A percentile compares a stretch with the other conserved stretches of the same genome.
Evolutionary conservation across 257 asterid genomes (phyloP).

Genomic region (Fraxinus pennsylvanica): DNA sequence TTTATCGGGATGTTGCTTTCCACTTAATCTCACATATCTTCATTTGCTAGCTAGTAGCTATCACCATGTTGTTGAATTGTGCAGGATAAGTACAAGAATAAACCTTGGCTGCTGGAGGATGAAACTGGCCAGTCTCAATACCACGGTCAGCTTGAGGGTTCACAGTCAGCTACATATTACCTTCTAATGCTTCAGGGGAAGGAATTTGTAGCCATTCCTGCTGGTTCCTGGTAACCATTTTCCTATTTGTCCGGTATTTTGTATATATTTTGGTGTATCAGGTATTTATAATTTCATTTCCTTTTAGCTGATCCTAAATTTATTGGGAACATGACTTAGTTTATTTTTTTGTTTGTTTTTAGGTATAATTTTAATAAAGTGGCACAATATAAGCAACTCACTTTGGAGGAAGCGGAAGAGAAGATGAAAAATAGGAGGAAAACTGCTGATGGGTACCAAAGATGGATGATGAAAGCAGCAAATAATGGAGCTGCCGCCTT

Average conservation of each 20-base stretch:
- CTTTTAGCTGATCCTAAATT: neutral
- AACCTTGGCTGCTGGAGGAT: slow-evolving; percentile 97
- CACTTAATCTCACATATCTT: slow-evolving; percentile 11
- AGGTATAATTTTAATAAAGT: slow-evolving; percentile 98
- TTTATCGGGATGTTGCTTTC: slow-evolving; percentile 10
- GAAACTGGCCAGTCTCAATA: slow-evolving; percentile 91
- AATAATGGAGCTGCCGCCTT: slow-evolving; percentile 92
- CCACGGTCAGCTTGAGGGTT: slow-evolving; percentile 87
- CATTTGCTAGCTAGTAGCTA: slow-evolving; percentile 17
- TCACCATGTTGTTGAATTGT: slow-evolving; percentile 31
- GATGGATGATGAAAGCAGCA: slow-evolving; percentile 99
- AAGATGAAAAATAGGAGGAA: slow-evolving; percentile 94
- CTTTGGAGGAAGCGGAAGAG: slow-evolving; percentile 99
- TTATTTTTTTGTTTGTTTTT: slow-evolving; percentile 22
- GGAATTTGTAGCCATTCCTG: slow-evolving; percentile 95
- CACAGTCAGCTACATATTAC: slow-evolving; percentile 93
- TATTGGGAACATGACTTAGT: neutral
- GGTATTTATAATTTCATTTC: neutral
- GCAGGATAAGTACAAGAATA: slow-evolving; percentile 92
- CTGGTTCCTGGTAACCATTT: slow-evolving; percentile 84
- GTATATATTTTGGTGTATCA: slow-evolving; percentile 1
- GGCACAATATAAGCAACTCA: slow-evolving; percentile 96
- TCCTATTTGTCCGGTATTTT: slow-evolving; percentile 9
- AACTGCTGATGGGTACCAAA: slow-evolving; percentile 96
- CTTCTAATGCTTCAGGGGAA: slow-evolving; percentile 92